phyloP scores from a whole-genome alignment of 1,284 basidiomycete genomes.

The Microbotryum saponariae region DNA sequence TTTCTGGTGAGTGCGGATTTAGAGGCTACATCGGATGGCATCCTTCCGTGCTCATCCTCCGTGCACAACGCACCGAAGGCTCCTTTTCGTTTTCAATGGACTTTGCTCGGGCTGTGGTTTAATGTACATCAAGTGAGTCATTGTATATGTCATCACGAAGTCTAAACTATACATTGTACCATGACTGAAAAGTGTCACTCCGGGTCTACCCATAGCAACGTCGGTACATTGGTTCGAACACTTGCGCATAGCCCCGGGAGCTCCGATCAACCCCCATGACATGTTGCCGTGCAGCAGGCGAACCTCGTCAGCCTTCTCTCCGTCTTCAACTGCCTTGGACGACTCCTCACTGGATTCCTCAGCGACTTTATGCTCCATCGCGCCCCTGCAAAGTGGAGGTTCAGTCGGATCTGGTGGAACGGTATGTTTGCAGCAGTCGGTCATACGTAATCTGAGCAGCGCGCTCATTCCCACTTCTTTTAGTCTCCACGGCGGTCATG shows the following conservation, averaged over 20 bases:
- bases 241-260: slow-evolving; percentile 1
- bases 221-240: slow-evolving; percentile 22
- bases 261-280: not conserved
- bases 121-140: not conserved
- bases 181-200: too few relatives aligned
- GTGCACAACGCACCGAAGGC: not conserved
- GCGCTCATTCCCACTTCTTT: not conserved
- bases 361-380: slow-evolving; percentile 23
- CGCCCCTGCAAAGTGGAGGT: not conserved
- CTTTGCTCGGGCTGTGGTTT: slow-evolving; percentile 19
- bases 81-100: slow-evolving; percentile 23
- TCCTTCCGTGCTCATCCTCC: not conserved
- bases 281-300: slow-evolving; percentile 15
- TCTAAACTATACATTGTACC: too few relatives aligned
- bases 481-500: slow-evolving; percentile 5
- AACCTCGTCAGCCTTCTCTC: slow-evolving; percentile 31
- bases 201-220: slow-evolving; percentile 20
- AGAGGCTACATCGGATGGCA: too few relatives aligned
- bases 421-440: not conserved
- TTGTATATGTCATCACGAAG: too few relatives aligned
- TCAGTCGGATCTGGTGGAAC: slow-evolving; percentile 23
- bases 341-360: slow-evolving; percentile 20
- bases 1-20: slow-evolving; percentile 11
- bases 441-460: not conserved
- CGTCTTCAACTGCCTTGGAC: slow-evolving; percentile 28